Base-by-base conservation (phyloP, 805 yeast genomes). In the Ogataea pilisensis region DNA sequence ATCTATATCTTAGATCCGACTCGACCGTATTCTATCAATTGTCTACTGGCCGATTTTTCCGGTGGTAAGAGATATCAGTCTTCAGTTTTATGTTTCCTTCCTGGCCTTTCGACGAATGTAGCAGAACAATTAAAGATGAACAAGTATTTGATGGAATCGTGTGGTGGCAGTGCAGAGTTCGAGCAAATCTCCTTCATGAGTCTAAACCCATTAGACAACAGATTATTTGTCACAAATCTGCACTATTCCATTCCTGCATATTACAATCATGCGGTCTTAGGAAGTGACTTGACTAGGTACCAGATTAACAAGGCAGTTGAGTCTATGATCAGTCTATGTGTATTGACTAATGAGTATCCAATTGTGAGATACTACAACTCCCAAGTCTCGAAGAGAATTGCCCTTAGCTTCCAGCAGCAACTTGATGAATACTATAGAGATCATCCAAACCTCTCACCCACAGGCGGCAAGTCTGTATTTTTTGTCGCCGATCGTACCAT, bases 291-390 rank as follows among this genome's bases (percentile, higher is more conserved):
- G 35, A 82, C 85, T 27, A 69, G 74, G 17, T 69, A 67, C 25
- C 82, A 83, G 42, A 69, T 87, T 13, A 65, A 71, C 16, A 63
- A 62, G 38, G 76, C 85, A 0, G 87, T 91, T 1, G 66, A 75
- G 30, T 61, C 87, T 18, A 67, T 93, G 49, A 78, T 88, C 24
- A 78, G 82, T 49, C 52, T 87, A 19, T 85, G 95, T 68, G 76
- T 85, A 7, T 57, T 84, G 8, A 79, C 93, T 1, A 95, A 95
- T 12, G 97, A 90, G 55, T 86, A 84, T 51, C 99, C 99, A 2
- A 75, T 84, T 33, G 77, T 93, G 17, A 71, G 99, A 50, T 86
- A 78, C 63, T 82, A 79, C 55, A 69, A 77, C 8, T 73, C 81
- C 5, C 74, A 74, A 31, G 66, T 73, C 14, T 65, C 76, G 29